phyloP scores from a whole-genome alignment of 371 early-diverging fungal genomes.

The Saksenaea vasiformis region DNA sequence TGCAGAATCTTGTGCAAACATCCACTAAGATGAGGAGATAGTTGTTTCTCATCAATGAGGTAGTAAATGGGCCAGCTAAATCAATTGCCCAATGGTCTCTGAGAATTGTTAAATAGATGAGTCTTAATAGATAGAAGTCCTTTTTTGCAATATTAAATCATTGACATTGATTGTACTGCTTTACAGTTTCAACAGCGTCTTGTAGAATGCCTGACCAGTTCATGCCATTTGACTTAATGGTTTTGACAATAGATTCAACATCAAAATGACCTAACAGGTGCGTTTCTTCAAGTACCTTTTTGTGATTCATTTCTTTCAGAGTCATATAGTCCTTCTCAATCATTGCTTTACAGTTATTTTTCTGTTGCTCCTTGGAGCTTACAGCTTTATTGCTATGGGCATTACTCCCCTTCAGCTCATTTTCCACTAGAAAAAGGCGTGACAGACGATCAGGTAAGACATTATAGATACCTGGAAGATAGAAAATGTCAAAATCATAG shows the following conservation, averaged over 20 bases:
- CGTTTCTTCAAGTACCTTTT: constrained; percentile 11
- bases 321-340: not conserved
- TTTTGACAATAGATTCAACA: constrained; percentile 14
- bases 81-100: constrained; percentile 30
- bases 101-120: constrained; percentile 18
- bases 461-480: constrained; percentile 24
- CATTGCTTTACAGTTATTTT: constrained; percentile 24
- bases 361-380: constrained; percentile 17
- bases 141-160: constrained; percentile 9
- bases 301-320: constrained; percentile 5
- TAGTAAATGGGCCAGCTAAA: constrained; percentile 23
- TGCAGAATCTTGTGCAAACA: constrained; percentile 18
- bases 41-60: constrained; percentile 9
- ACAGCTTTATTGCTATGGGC: too few relatives aligned
- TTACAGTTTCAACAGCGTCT: constrained; percentile 14
- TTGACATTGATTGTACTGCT: constrained; percentile 18
- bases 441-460: constrained; percentile 22
- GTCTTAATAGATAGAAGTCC: constrained; percentile 20
- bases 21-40: constrained; percentile 24
- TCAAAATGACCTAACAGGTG: constrained; percentile 23
- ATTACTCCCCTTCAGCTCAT: constrained; percentile 20
- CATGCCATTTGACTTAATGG: constrained; percentile 10
- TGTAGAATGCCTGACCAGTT: constrained; percentile 21
- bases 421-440: constrained; percentile 14
- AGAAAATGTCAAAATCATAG: constrained; percentile 23